These are phyloP conservation scores for Silene coronaria DNA, from an alignment of 179 eudicot genomes.

Conservation along the genomic window DNA sequence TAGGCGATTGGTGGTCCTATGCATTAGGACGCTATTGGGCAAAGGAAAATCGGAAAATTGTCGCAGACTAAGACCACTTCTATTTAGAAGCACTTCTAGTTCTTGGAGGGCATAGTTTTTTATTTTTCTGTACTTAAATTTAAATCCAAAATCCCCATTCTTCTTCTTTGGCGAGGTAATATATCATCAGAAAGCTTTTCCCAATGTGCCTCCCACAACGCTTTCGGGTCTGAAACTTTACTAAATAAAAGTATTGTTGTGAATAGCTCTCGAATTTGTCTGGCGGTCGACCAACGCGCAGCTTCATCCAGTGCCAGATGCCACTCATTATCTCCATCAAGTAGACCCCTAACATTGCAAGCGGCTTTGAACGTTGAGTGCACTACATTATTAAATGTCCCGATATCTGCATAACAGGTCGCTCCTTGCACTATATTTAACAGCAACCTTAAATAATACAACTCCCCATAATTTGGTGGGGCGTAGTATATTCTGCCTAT, in stretches of 20 bases:
- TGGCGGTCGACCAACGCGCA: background rate
- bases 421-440: background rate
- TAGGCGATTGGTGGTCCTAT: background rate
- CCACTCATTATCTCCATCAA: constrained; percentile 11
- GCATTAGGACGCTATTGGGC: background rate
- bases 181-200: background rate
- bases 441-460: background rate
- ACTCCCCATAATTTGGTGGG: background rate
- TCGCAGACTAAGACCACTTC: background rate
- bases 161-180: background rate
- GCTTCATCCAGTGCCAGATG: background rate
- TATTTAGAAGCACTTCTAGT: background rate
- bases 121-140: background rate
- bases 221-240: background rate
- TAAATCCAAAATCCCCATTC: background rate
- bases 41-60: background rate
- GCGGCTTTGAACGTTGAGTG: constrained; percentile 2
- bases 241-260: background rate
- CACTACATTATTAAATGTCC: background rate
- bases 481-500: background rate
- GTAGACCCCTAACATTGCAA: background rate
- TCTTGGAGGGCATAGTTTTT: background rate
- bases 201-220: background rate
- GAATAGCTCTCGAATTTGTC: background rate
- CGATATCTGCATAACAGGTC: background rate